Evolutionary conservation across 2,329 filamentous ascomycete species (phyloP).

Genomic region (Penicillium sp.): DNA sequence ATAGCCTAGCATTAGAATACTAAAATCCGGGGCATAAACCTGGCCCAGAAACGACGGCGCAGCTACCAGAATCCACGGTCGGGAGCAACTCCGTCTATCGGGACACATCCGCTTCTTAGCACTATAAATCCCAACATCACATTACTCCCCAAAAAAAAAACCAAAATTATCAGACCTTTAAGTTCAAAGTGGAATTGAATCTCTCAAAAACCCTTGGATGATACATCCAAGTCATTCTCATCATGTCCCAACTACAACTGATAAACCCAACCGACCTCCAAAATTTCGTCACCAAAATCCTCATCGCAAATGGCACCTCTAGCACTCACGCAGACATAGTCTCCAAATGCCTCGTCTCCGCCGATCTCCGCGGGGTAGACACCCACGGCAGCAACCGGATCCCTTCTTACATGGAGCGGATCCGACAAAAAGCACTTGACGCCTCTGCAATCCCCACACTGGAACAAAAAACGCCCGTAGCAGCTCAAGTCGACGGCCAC

Average conservation of each 20-base stretch:
- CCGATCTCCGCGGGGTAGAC: constrained; percentile 75
- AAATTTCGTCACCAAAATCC: constrained; percentile 29
- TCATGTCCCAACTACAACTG: constrained; percentile 14
- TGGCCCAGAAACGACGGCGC: background rate
- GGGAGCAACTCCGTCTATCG: background rate
- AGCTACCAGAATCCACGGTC: background rate
- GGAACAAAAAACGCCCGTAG: constrained; percentile 65
- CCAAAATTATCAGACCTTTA: background rate
- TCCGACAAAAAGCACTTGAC: constrained; percentile 68
- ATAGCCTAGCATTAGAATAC: too few relatives aligned
- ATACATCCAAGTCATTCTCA: background rate
- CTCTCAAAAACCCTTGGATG: background rate
- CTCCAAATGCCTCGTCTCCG: constrained; percentile 65
- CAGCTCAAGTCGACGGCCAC: constrained; percentile 64
- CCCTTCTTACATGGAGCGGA: constrained; percentile 72
- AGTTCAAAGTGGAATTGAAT: too few relatives aligned
- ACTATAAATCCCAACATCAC: background rate
- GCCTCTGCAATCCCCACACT: constrained; percentile 60
- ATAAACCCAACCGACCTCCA: constrained; percentile 16
- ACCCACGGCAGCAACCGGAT: constrained; percentile 77
- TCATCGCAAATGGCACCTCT: constrained; percentile 55
- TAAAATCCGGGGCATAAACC: too few relatives aligned
- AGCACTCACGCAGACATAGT: constrained; percentile 61
- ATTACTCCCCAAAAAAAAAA: background rate
- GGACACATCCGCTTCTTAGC: background rate